Percentiles rank a stretch among this genome's conserved stretches.
These are phyloP conservation scores for Pyricularia pennisetigena DNA, from an alignment of 2,329 filamentous ascomycete species.

Conservation along the genomic window DNA sequence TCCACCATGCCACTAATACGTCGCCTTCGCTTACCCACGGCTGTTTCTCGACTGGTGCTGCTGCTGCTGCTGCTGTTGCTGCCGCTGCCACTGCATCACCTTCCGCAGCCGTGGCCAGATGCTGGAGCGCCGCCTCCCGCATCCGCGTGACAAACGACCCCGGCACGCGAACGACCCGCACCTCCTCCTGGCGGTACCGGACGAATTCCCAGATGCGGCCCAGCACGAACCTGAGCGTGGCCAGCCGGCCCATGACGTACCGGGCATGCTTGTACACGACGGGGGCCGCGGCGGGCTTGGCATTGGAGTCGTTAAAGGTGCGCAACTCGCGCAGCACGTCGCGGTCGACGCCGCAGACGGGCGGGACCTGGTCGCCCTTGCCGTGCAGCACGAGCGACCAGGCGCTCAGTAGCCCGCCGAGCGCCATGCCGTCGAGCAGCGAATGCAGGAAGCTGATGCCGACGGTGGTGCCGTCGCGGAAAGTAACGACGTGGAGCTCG, in stretches of 20 bases:
- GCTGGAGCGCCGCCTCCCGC: neutral
- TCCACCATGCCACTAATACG: neutral
- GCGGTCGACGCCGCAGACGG: neutral
- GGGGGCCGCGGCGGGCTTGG: no score
- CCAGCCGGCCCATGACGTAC: neutral
- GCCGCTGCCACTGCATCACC: no score
- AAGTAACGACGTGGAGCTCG: neutral
- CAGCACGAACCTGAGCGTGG: neutral
- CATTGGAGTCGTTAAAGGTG: no score
- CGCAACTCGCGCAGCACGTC: neutral
- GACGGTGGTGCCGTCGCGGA: neutral
- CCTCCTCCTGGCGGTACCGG: neutral
- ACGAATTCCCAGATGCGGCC: neutral
- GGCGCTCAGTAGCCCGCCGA: neutral
- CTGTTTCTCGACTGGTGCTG: no score
- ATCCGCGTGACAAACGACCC: neutral
- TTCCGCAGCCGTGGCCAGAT: neutral
- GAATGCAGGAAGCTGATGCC: neutral
- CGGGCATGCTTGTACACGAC: neutral
- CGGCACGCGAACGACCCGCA: neutral
- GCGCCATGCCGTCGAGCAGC: neutral
- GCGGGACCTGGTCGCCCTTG: neutral
- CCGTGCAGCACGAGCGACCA: neutral
- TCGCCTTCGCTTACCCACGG: neutral
- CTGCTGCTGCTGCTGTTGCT: no score